Evolutionary conservation across 768 basidiomycete genomes (phyloP).

Genomic region (Xerocomus potaroensis): DNA sequence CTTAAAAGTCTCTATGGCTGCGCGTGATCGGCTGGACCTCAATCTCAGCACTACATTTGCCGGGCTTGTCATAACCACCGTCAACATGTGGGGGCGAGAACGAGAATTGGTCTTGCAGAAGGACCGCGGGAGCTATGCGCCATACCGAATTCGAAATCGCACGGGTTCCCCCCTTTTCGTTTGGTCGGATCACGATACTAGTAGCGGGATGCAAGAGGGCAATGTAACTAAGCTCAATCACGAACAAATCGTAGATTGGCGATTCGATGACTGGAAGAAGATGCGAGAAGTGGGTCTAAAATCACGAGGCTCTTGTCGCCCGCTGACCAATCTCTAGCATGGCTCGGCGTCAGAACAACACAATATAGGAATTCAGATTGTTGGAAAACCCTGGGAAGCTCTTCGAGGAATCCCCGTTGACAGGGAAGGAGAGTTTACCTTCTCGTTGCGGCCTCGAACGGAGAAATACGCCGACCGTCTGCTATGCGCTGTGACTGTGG

Average conservation of each 20-base stretch:
- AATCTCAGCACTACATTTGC: conserved; percentile 90
- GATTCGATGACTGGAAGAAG: conserved; percentile 94
- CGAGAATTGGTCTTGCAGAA: conserved; percentile 67
- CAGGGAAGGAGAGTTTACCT: conserved; percentile 86
- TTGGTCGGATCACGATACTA: conserved; percentile 78
- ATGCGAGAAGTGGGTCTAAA: conserved; percentile 75
- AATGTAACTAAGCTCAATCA: conserved; percentile 61
- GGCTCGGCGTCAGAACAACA: conserved; percentile 64
- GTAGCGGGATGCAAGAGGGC: conserved; percentile 40
- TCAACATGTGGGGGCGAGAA: conserved; percentile 73
- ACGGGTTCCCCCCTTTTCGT: conserved; percentile 83
- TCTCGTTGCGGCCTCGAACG: conserved; percentile 75
- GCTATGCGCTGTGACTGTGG: conserved; percentile 83
- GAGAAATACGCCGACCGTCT: conserved; percentile 76
- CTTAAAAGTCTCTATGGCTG: conserved; percentile 57
- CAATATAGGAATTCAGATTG: conserved; percentile 78
- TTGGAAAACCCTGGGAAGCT: conserved; percentile 86
- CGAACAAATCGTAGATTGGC: conserved; percentile 83
- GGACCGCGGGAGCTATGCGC: conserved; percentile 84
- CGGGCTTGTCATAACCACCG: conserved; percentile 72
- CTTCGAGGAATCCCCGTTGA: conserved; percentile 88
- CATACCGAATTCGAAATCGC: conserved; percentile 87
- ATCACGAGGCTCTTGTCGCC: neutral
- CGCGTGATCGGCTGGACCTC: conserved; percentile 81
- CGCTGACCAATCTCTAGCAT: conserved; percentile 31